Evolutionary conservation across 371 early-diverging fungal genomes (phyloP).

Genomic region (Basidiobolus meristosporus): DNA sequence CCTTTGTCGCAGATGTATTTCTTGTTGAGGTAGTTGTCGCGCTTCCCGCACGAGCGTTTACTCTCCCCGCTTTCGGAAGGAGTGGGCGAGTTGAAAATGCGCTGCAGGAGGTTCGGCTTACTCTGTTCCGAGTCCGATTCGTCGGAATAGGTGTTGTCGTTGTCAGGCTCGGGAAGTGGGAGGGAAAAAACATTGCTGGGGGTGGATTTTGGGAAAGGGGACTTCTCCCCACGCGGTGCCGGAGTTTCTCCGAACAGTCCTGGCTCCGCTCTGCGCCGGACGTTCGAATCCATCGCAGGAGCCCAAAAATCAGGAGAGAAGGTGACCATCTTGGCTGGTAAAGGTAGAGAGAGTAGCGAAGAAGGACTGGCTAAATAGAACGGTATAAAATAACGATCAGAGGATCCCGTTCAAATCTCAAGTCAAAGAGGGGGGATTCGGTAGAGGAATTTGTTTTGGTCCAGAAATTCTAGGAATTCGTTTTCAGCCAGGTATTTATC

Average conservation of each 20-base stretch:
- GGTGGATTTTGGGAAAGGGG: not conserved
- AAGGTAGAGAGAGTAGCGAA: too few species aligned
- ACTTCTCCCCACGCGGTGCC: not conserved
- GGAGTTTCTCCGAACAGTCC: not conserved
- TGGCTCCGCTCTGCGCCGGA: conserved; percentile 10
- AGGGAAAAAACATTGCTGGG: not conserved
- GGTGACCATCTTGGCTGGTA: conserved; percentile 10
- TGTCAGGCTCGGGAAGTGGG: not conserved
- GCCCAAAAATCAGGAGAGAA: conserved; percentile 25
- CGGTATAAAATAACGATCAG: too few species aligned
- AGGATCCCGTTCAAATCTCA: too few species aligned
- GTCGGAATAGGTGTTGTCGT: not conserved
- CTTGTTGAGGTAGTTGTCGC: conserved; percentile 8
- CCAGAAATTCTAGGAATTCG: too few species aligned
- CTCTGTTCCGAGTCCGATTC: not conserved
- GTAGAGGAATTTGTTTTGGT: too few species aligned
- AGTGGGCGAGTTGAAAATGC: not conserved
- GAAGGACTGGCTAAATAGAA: too few species aligned
- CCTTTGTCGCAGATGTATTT: conserved; percentile 63
- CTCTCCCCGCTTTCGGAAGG: not conserved
- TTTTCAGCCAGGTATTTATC: too few species aligned
- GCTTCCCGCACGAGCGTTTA: not conserved
- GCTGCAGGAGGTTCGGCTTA: not conserved
- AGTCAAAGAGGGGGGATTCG: too few species aligned
- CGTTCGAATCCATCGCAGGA: conserved; percentile 17